Base-by-base conservation (phyloP, 106 monocot genomes). In the Gastrodia elata region DNA sequence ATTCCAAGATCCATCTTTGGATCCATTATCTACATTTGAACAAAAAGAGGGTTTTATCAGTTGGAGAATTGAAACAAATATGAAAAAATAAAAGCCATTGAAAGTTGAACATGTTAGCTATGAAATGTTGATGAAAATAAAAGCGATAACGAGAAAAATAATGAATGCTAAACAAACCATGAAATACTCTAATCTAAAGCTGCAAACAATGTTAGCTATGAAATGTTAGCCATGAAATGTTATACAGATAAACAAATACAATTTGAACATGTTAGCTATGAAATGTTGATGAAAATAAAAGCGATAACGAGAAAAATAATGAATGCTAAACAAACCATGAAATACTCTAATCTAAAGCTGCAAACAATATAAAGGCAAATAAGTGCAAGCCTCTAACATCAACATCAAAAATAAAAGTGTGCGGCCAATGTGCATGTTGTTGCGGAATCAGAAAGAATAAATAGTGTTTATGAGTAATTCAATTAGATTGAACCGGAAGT, bases 1-100 rank as follows among this genome's bases (percentile, higher is more conserved):
- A 93, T 93, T 64, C 98, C 98, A 65, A 91, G 84, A 81, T 98
- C 98, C 98, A 98, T 98, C 49, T 93, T 98, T 48, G 98, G 98
- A 83, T 98, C 98, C 98, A 98, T 98, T 76, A 98, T 93, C 98
- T 98, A 69, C 30, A 78, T 68, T 40, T 76, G 18, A 74, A 57
- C 34, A 65, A 20, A 61, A 67, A 37, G 37, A 65, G 37, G 15
- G 5, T n/a, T 32, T 67, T 37, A 36, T 32, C 11, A 61, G 11
- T 61, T 22, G 52, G 22, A 52, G 1, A 52, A n/a, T 7, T 52
- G 6, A 52, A 52, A 52, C 4, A 52, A 52, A 10, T 52, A 4
- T n/a, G 0, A 52, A 52, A n/a, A 52, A 52, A 52, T 52, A 52
- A 6, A n/a, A 52, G 52, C 5, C 4, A 52, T 52, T 11, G 8